Conservation (phyloP, 2,329 filamentous ascomycete species). For the Kalaharituber pfeilii region DNA sequence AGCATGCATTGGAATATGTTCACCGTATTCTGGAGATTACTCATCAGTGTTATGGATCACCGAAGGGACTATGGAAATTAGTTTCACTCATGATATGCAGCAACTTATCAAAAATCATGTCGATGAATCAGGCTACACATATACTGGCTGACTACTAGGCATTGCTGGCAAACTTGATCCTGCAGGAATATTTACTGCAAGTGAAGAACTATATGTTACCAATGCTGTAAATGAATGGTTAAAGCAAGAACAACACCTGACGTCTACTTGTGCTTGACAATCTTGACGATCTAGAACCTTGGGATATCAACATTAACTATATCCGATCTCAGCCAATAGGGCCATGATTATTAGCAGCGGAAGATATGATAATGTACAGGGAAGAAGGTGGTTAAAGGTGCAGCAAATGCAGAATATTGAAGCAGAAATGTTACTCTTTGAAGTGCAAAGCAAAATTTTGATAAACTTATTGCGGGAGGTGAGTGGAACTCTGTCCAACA, state of each 20-base stretch:
- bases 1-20: slow-evolving; percentile 19
- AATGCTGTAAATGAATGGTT: slow-evolving; percentile 11
- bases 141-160: slow-evolving; percentile 7
- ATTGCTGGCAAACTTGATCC: slow-evolving; percentile 7
- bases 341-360: slow-evolving; percentile 16
- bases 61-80: slow-evolving; percentile 8
- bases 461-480: no score
- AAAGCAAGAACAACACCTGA: slow-evolving; percentile 3
- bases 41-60: slow-evolving; percentile 21
- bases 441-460: no score
- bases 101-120: slow-evolving; percentile 10
- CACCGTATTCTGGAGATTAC: slow-evolving; percentile 14
- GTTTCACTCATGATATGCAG: no score
- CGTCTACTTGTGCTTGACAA: slow-evolving; percentile 23
- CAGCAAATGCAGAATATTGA: slow-evolving; percentile 5
- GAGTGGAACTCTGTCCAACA: no score
- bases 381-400: slow-evolving; percentile 2
- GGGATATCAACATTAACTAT: slow-evolving; percentile 14
- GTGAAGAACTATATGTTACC: not conserved
- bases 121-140: slow-evolving; percentile 4
- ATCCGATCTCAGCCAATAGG: slow-evolving; percentile 13
- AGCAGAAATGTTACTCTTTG: not conserved
- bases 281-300: slow-evolving; percentile 17
- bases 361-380: slow-evolving; percentile 6
- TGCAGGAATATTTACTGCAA: slow-evolving; percentile 5